phyloP scores from a whole-genome alignment of 495 filamentous ascomycete genomes.

The Hypoxylon lienhwacheense region DNA sequence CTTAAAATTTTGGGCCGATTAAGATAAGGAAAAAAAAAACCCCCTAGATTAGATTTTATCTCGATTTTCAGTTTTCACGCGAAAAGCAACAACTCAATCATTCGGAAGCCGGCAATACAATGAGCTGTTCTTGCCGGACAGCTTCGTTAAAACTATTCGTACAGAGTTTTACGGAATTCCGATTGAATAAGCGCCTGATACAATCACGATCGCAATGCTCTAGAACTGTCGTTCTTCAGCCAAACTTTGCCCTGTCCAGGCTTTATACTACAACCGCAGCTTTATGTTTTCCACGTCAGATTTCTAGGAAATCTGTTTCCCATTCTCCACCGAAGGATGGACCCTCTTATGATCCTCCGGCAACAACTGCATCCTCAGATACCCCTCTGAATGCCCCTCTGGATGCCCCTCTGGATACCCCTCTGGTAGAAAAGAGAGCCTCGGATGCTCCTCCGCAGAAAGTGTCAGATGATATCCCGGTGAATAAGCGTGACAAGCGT shows the following conservation, averaged over 20 bases:
- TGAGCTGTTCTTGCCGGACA: slow-evolving; percentile 54
- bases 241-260: slow-evolving; percentile 5
- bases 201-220: slow-evolving; percentile 10
- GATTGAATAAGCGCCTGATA: slow-evolving; percentile 30
- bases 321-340: neutral
- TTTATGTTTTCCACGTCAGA: slow-evolving; percentile 7
- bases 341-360: too few species aligned
- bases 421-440: too few species aligned
- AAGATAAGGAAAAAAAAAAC: slow-evolving; percentile 4
- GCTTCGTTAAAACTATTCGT: slow-evolving; percentile 53
- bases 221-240: neutral
- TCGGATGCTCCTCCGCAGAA: neutral
- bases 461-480: neutral
- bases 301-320: neutral
- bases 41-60: neutral
- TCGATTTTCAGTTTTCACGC: neutral
- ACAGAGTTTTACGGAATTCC: slow-evolving; percentile 49
- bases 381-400: too few species aligned
- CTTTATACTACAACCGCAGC: slow-evolving; percentile 15
- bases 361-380: too few species aligned
- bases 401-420: too few species aligned
- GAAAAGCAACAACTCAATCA: neutral
- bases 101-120: slow-evolving; percentile 32
- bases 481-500: neutral
- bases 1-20: neutral